Evolutionary conservation across 768 basidiomycete species (phyloP), one percentile per base, ranked within the genome.

Genomic region (Paxillus rubicundulus): DNA sequence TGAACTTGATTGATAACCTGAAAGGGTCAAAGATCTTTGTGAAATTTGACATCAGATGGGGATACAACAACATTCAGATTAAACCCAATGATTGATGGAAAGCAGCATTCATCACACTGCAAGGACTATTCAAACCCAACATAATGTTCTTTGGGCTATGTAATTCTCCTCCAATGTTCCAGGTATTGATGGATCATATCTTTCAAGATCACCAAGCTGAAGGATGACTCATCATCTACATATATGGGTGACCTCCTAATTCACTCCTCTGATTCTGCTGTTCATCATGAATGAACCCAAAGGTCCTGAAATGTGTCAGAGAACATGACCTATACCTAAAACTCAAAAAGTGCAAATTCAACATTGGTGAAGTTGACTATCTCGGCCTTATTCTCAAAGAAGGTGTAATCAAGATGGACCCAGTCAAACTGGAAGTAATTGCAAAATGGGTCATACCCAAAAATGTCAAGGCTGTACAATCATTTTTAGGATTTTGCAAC

Each of bases 281-380:
- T 57, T 13, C 61, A 68, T 24, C 39, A 36, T 0, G 12, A 36
- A 5, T n/a, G 54, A 1, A 53, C 65, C 1, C 42, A 1, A 7
- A 50, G 24, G 67, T 74, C 0, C 61, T 75, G 0, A 24, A 70
- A 36, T 36, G 50, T 4, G 54, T 77, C 0, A n/a, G 53, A 9
- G 47, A 72, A 0, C 33, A 71, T 45, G 44, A 69, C 2, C 71
- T 80, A 2, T 74, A 52, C 43, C 57, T 69, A 17, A 70, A 71
- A 46, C 61, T 67, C 0, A 63, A 72, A 38, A 75, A 76, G 54
- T 40, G 40, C 40, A 30, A 30, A 6, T 49, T 49, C 14, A 21
- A 28, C 1, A 9, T 32, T 7, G 34, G 34, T 3, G 9, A 40
- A 7, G 18, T 30, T n/a, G 32, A 41, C n/a, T 49, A 33, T 2